Evolutionary conservation across 805 yeast genomes (phyloP).

Genomic region (Candida rishiriensis): DNA sequence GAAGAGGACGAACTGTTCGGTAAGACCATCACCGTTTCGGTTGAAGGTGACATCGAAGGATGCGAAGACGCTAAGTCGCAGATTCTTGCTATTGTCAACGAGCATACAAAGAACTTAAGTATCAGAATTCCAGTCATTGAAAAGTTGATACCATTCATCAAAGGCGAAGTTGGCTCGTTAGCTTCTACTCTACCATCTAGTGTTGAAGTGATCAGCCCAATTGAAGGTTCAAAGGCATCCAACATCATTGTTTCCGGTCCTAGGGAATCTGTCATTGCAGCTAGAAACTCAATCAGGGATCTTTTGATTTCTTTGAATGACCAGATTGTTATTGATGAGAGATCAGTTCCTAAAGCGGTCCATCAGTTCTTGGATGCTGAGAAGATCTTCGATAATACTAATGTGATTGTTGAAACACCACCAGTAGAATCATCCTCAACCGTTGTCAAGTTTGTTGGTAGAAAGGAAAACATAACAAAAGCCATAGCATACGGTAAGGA

Average conservation of each 20-base stretch:
- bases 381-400: slow-evolving; percentile 46
- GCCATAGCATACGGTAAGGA: slow-evolving; percentile 64
- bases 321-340: slow-evolving; percentile 48
- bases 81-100: slow-evolving; percentile 69
- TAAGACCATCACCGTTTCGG: slow-evolving; percentile 52
- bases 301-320: slow-evolving; percentile 40
- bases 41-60: slow-evolving; percentile 85
- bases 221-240: slow-evolving; percentile 34
- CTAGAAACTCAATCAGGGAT: slow-evolving; percentile 47
- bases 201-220: slow-evolving; percentile 27
- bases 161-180: slow-evolving; percentile 26
- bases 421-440: slow-evolving; percentile 35
- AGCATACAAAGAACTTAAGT: slow-evolving; percentile 59
- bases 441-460: slow-evolving; percentile 61
- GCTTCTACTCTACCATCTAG: slow-evolving; percentile 15
- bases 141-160: slow-evolving; percentile 41
- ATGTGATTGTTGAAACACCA: slow-evolving; percentile 58
- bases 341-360: slow-evolving; percentile 60
- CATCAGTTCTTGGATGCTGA: slow-evolving; percentile 65
- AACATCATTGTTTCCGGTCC: slow-evolving; percentile 61
- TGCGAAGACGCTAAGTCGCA: slow-evolving; percentile 66
- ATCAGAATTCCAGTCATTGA: slow-evolving; percentile 44
- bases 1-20: slow-evolving; percentile 57
- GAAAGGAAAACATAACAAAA: slow-evolving; percentile 43
- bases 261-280: slow-evolving; percentile 56